Conservation (phyloP, 2,329 filamentous ascomycete genomes). For the Aspergillus pseudoviridinutans region DNA sequence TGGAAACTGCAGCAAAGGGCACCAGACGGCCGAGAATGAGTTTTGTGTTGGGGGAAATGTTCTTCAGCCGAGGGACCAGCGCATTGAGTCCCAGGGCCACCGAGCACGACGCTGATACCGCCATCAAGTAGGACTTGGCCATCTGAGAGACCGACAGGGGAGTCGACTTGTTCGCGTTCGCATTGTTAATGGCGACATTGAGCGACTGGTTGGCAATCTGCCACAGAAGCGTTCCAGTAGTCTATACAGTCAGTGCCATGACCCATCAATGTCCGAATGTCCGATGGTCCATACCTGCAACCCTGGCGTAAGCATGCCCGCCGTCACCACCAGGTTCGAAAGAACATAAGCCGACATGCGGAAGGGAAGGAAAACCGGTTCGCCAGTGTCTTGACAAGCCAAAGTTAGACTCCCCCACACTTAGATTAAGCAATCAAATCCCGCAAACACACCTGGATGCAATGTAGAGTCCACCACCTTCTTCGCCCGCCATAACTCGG, state of each 20-base stretch:
- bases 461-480: constrained; percentile 95
- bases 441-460: constrained; percentile 70
- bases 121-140: constrained; percentile 83
- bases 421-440: background rate
- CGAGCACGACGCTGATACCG: constrained; percentile 87
- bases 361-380: constrained; percentile 89
- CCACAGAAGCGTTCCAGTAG: constrained; percentile 83
- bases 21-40: constrained; percentile 80
- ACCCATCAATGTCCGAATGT: background rate
- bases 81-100: constrained; percentile 91
- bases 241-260: constrained; percentile 44
- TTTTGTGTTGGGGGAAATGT: constrained; percentile 69
- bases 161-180: constrained; percentile 97
- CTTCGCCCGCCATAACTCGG: constrained; percentile 91
- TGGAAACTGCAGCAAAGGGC: constrained; percentile 91
- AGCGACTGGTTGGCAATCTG: constrained; percentile 96
- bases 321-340: constrained; percentile 90
- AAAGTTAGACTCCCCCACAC: background rate
- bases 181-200: constrained; percentile 96
- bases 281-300: constrained; percentile 56
- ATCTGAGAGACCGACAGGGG: constrained; percentile 77
- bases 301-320: constrained; percentile 91
- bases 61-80: constrained; percentile 77
- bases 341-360: constrained; percentile 96
- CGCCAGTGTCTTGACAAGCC: constrained; percentile 70